Evolutionary conservation across 1,284 basidiomycete genomes (phyloP).

Genomic region (Phylloboletellus chloephorus): DNA sequence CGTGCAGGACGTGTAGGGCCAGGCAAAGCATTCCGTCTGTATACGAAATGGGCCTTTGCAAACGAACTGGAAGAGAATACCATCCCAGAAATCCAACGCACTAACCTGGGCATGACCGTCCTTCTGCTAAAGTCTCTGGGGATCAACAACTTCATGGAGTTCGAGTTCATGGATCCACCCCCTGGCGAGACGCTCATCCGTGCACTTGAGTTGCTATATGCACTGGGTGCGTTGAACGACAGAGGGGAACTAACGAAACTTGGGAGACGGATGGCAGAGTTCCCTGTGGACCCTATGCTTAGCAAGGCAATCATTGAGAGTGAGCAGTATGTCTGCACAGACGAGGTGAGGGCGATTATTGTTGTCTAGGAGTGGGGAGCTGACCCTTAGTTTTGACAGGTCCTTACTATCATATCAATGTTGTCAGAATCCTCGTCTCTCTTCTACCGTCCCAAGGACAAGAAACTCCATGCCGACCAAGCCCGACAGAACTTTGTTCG

Average conservation of each 20-base stretch:
- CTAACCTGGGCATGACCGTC: conserved; percentile 96
- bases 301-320: conserved; percentile 95
- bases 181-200: conserved; percentile 98
- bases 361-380: not conserved
- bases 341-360: conserved; percentile 60
- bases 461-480: conserved; percentile 92
- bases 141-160: conserved; percentile 96
- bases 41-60: conserved; percentile 92
- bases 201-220: conserved; percentile 90
- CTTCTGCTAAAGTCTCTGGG: conserved; percentile 92
- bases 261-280: conserved; percentile 96
- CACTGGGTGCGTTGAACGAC: conserved; percentile 94
- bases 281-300: conserved; percentile 97
- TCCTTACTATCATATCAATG: conserved; percentile 97
- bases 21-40: conserved; percentile 96
- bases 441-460: conserved; percentile 97
- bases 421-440: conserved; percentile 91
- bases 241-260: conserved; percentile 94
- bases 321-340: conserved; percentile 92
- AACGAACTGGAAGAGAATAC: conserved; percentile 97
- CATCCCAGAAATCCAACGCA: conserved; percentile 97
- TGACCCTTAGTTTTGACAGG: conserved; percentile 37
- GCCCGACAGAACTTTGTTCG: conserved; percentile 95
- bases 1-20: conserved; percentile 96
- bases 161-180: conserved; percentile 99